phyloP scores from a whole-genome alignment of 176 grass and related monocot genomes.

The Triticum turgidum region DNA sequence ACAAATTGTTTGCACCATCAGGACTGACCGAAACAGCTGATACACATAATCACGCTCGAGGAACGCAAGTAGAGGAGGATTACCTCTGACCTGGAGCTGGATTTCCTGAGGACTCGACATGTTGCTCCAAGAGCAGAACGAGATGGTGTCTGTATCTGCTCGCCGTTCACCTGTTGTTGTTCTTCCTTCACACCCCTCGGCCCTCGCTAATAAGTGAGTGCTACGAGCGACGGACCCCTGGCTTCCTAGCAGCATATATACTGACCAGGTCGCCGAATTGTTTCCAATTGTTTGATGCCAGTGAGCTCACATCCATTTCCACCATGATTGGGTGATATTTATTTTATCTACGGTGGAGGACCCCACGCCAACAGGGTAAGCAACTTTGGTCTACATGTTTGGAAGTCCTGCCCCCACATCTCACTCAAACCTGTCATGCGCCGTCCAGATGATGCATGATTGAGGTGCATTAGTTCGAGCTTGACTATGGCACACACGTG shows the following conservation, averaged over 20 bases:
- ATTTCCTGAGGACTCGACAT: constrained; percentile 56
- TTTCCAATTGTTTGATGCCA: not conserved
- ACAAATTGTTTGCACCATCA: no score
- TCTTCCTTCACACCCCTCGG: not conserved
- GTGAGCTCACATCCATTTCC: not conserved
- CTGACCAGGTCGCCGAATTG: not conserved
- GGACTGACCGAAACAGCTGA: not conserved
- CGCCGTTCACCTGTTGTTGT: not conserved
- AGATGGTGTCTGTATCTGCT: not conserved
- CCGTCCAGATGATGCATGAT: not conserved
- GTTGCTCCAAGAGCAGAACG: not conserved
- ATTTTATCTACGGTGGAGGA: not conserved
- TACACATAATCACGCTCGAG: not conserved
- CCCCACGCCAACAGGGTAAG: not conserved
- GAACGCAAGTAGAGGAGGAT: not conserved
- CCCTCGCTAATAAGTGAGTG: not conserved
- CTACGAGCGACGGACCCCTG: not conserved
- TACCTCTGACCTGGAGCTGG: constrained; percentile 58
- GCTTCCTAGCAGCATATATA: constrained; percentile 27
- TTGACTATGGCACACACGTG: no score
- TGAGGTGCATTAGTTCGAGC: not conserved
- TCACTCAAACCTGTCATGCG: not conserved
- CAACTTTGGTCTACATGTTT: not conserved
- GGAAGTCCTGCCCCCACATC: not conserved
- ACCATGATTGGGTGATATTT: not conserved